phyloP scores from a whole-genome alignment of 208 protist genomes.

The Acanthamoeba triangularis region DNA sequence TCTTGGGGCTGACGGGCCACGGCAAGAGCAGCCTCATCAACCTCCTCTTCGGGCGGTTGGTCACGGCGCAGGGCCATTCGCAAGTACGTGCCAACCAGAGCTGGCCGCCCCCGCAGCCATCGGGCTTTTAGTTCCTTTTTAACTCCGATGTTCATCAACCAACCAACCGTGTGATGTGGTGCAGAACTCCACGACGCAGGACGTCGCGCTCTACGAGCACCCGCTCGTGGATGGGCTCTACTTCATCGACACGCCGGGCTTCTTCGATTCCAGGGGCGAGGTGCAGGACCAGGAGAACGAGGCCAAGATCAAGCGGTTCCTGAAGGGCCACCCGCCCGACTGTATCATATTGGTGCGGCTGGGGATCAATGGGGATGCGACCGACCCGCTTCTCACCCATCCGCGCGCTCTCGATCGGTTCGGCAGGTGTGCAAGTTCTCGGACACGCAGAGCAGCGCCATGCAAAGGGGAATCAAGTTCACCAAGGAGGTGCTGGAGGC shows the following conservation, averaged over 20 bases:
- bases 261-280: slow-evolving; percentile 66
- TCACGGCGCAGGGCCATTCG: slow-evolving; percentile 38
- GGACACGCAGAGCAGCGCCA: slow-evolving; percentile 72
- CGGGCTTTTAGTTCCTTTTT: not conserved
- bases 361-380: too few species aligned
- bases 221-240: slow-evolving; percentile 49
- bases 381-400: not conserved
- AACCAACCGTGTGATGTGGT: not conserved
- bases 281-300: slow-evolving; percentile 6
- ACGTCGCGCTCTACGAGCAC: slow-evolving; percentile 71
- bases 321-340: slow-evolving; percentile 39
- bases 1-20: slow-evolving; percentile 34
- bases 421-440: slow-evolving; percentile 69
- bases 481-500: not conserved
- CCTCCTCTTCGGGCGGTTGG: slow-evolving; percentile 56
- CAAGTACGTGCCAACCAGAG: not conserved
- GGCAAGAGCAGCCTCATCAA: slow-evolving; percentile 76
- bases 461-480: slow-evolving; percentile 52
- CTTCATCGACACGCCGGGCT: slow-evolving; percentile 77
- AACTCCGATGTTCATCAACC: not conserved
- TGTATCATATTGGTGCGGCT: slow-evolving; percentile 32
- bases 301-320: slow-evolving; percentile 63
- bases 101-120: not conserved
- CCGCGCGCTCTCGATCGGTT: too few species aligned
- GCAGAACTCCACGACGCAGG: slow-evolving; percentile 41